Percentiles rank a stretch among this genome's conserved stretches.
Conservation (phyloP, 768 basidiomycete genomes). For the Leucocoprinus sp. region DNA sequence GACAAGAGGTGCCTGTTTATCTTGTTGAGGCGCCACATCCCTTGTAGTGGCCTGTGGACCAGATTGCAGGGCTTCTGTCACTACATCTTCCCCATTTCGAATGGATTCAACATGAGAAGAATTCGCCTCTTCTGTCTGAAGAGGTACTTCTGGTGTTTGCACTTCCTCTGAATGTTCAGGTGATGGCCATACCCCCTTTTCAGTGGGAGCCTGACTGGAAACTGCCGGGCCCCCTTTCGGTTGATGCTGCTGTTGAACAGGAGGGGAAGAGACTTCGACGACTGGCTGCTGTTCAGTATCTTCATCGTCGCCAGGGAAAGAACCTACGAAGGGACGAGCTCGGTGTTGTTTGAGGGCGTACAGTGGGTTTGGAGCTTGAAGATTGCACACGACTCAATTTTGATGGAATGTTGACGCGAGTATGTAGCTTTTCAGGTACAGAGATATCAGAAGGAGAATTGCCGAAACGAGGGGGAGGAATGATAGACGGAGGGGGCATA, state of each 20-base stretch:
- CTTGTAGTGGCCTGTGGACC: neutral
- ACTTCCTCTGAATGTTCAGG: neutral
- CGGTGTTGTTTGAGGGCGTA: slow-evolving; percentile 25
- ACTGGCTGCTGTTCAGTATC: slow-evolving; percentile 28
- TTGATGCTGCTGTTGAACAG: neutral
- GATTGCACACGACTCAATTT: slow-evolving; percentile 12
- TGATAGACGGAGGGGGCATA: slow-evolving; percentile 11
- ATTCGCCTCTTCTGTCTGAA: slow-evolving; percentile 3
- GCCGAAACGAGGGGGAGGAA: slow-evolving; percentile 2
- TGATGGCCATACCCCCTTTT: slow-evolving; percentile 6
- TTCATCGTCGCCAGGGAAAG: slow-evolving; percentile 78
- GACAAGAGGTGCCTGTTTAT: neutral
- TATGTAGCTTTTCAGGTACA: neutral
- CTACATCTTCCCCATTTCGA: neutral
- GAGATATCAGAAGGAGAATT: neutral
- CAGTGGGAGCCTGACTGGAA: neutral
- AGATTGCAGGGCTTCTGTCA: neutral
- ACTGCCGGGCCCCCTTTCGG: neutral
- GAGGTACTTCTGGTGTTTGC: neutral
- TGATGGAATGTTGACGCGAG: slow-evolving; percentile 9
- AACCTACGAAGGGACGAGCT: slow-evolving; percentile 63
- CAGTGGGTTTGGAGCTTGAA: slow-evolving; percentile 60
- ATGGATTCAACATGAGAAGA: slow-evolving; percentile 1
- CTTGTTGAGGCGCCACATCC: neutral
- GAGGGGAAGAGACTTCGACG: neutral